Evolutionary conservation across 2,329 filamentous ascomycete species (phyloP), one percentile per base, ranked within the genome.

Genomic region (Atkinsonella hypoxylon): DNA sequence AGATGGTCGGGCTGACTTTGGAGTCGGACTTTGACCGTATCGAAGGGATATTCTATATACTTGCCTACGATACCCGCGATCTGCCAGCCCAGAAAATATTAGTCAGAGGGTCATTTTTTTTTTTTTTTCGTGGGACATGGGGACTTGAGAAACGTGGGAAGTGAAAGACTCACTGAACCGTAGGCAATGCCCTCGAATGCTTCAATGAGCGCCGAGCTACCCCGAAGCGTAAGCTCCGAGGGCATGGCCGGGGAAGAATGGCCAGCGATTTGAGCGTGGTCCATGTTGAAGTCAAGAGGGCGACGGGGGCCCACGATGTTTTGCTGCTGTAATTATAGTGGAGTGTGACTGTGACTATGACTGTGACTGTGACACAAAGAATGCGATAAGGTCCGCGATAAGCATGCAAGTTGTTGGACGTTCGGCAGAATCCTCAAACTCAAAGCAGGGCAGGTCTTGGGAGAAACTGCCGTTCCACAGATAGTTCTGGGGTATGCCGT

Each of bases 21-120:
- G 11, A 98, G 79, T 40, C 93, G 87, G 53, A 98, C 93, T 71
- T 98, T 98, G 67, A 98, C 84, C 0, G 93, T 98, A 70, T 98
- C 93, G 70, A 98, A 98, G 22, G 93, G 93, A 66, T 96, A 98
- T 67, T 98, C 93, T 63, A 98, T 91, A 66, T 91, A 88, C 73
- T 97, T 98, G 55, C 91, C 91, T 36, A 88, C 83, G 53, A 94
- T 81, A 54, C 93, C 93, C 50, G 91, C 90, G 53, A 79, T 67
- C 86, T 89, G 56, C 11, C 38, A 13, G 32, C 13, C 17, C 10
- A n/a, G 30, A 20, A 41, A 41, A 12, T 10, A 22, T 48, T 26
- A 41, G 38, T 48, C 26, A 36, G 12, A 32, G 22, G 15, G 20
- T 18, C 40, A 26, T 4, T 42, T 7, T 4, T 20, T 26, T 6